Evolutionary conservation across 2,329 filamentous ascomycete genomes (phyloP).

Genomic region (Ascochyta fabae): DNA sequence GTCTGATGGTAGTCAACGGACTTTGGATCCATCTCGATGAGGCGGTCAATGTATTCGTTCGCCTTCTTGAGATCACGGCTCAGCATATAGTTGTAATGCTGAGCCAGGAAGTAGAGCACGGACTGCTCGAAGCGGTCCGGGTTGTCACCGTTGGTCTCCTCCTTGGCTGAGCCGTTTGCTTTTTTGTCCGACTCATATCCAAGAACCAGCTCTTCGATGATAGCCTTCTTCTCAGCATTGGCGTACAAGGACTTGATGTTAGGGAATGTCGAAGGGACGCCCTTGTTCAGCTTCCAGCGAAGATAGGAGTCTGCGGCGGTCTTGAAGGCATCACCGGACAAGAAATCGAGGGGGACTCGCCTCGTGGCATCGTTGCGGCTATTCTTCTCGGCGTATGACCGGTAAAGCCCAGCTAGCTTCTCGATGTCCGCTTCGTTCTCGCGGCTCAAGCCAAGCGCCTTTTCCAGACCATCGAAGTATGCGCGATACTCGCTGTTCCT

Average conservation of each 20-base stretch:
- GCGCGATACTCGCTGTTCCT: slow-evolving; percentile 85
- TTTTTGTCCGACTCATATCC: slow-evolving; percentile 72
- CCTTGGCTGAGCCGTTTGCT: slow-evolving; percentile 57
- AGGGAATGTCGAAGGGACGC: slow-evolving; percentile 93
- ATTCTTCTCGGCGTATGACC: slow-evolving; percentile 80
- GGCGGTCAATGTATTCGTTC: slow-evolving; percentile 79
- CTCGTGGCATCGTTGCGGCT: slow-evolving; percentile 84
- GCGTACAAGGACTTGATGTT: slow-evolving; percentile 94
- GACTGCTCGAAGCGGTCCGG: slow-evolving; percentile 72
- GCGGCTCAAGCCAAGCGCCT: slow-evolving; percentile 68
- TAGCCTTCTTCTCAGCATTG: slow-evolving; percentile 77
- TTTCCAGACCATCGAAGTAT: slow-evolving; percentile 82
- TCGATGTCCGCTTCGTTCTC: slow-evolving; percentile 70
- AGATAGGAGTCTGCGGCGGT: slow-evolving; percentile 80
- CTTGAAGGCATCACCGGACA: slow-evolving; percentile 80
- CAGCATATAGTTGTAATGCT: slow-evolving; percentile 93
- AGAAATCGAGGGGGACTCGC: slow-evolving; percentile 87
- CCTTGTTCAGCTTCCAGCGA: slow-evolving; percentile 84
- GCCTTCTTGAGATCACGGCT: slow-evolving; percentile 86
- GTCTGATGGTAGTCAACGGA: slow-evolving; percentile 94
- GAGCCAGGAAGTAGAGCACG: slow-evolving; percentile 89
- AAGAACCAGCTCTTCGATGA: slow-evolving; percentile 76
- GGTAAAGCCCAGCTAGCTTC: slow-evolving; percentile 77
- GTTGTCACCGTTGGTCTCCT: slow-evolving; percentile 60
- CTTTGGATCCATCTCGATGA: slow-evolving; percentile 77